phyloP scores from a whole-genome alignment of 2,329 filamentous ascomycete species.

The Calonectria henricotiae region DNA sequence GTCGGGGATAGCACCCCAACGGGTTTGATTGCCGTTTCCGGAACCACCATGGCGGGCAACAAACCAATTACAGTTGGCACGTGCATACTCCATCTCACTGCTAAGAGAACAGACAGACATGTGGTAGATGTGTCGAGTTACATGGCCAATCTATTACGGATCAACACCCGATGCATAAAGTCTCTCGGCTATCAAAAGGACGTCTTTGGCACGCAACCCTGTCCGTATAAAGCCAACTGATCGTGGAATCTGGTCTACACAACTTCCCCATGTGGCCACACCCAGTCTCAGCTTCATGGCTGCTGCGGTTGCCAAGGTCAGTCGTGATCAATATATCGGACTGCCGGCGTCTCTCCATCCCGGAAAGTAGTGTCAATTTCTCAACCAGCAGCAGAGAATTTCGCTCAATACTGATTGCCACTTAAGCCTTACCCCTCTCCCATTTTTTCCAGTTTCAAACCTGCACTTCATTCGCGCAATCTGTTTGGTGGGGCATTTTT shows the following conservation, averaged over 20 bases:
- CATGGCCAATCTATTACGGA: constrained; percentile 3
- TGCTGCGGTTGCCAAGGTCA: neutral
- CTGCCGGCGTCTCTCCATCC: neutral
- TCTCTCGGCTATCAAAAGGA: constrained; percentile 10
- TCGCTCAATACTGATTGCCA: neutral
- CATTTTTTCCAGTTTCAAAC: neutral
- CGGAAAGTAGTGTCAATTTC: no score
- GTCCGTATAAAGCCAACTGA: neutral
- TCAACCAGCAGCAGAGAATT: neutral
- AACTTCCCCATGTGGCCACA: constrained; percentile 2
- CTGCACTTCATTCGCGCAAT: neutral
- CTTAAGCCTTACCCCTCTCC: neutral
- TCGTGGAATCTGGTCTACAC: neutral
- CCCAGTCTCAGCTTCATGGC: neutral
- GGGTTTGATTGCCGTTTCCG: neutral
- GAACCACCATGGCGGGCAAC: neutral
- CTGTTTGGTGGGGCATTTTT: neutral
- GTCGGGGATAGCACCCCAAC: neutral
- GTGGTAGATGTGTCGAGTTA: neutral
- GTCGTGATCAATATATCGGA: neutral
- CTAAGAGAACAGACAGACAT: neutral
- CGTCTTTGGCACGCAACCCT: neutral
- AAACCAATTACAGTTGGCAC: neutral
- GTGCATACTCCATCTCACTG: neutral
- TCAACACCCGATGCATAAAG: constrained; percentile 8